Evolutionary conservation across 2,329 filamentous ascomycete genomes (phyloP).

Genomic region (Trichoderma arundinaceum): DNA sequence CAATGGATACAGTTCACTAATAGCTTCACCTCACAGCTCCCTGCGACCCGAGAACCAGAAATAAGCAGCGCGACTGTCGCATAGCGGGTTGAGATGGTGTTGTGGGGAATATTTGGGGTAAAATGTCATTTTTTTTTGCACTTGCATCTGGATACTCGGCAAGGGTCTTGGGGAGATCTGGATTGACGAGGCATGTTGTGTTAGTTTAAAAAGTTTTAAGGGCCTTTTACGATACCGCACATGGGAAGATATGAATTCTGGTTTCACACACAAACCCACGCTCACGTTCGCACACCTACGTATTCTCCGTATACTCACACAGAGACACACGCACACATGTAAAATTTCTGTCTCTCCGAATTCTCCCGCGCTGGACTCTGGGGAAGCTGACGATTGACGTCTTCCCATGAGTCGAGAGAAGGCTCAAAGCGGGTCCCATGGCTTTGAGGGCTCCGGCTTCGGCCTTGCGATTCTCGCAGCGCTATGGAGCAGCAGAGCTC

Average conservation of each 20-base stretch:
- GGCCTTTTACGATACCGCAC: constrained; percentile 31
- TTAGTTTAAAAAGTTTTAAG: constrained; percentile 27
- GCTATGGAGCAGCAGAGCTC: constrained; percentile 3
- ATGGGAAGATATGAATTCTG: constrained; percentile 22
- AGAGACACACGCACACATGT: neutral
- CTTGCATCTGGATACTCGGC: constrained; percentile 30
- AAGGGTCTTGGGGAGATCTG: constrained; percentile 25
- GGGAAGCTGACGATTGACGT: neutral
- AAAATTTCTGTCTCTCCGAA: neutral
- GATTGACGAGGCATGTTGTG: constrained; percentile 28
- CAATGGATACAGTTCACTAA: constrained; percentile 33
- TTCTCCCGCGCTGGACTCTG: constrained; percentile 17
- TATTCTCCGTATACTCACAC: neutral
- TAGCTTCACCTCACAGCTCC: constrained; percentile 52
- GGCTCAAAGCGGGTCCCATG: constrained; percentile 21
- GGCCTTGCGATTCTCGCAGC: constrained; percentile 1
- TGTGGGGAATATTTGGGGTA: constrained; percentile 22
- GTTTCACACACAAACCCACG: constrained; percentile 6
- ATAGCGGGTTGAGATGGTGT: constrained; percentile 15
- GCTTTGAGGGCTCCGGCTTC: constrained; percentile 20
- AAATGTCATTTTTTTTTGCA: constrained; percentile 22
- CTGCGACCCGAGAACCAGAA: constrained; percentile 88
- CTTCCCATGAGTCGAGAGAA: constrained; percentile 15
- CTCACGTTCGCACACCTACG: neutral
- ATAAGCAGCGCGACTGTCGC: constrained; percentile 25